Evolutionary conservation across 2,329 filamentous ascomycete genomes (phyloP).

Genomic region (Phyllosticta citriasiana): DNA sequence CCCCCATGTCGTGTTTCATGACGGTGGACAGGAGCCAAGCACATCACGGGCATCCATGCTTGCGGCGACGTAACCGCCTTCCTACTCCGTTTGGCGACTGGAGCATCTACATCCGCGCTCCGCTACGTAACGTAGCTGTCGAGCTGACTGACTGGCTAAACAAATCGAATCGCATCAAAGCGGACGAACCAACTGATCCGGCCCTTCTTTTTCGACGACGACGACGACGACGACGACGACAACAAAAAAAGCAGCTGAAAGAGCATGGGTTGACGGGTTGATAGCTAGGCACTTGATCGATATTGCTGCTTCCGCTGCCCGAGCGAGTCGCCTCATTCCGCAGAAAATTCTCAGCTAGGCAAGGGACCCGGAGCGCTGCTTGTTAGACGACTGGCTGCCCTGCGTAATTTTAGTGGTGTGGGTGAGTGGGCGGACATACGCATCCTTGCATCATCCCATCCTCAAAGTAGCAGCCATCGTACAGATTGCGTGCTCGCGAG

Average conservation of each 20-base stretch:
- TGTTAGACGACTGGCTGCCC: not conserved
- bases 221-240: too few species aligned
- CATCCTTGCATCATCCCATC: too few species aligned
- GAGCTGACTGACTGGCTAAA: too few species aligned
- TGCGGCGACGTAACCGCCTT: not conserved
- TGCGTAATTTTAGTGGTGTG: too few species aligned
- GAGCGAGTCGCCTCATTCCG: not conserved
- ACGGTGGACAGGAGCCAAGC: not conserved
- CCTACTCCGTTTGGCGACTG: too few species aligned
- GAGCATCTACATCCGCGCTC: not conserved
- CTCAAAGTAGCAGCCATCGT: not conserved
- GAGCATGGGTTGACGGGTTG: not conserved
- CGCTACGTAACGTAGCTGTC: too few species aligned
- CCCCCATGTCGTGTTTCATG: not conserved
- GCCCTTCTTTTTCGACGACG: too few species aligned
- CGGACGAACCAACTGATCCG: not conserved
- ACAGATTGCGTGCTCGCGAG: not conserved
- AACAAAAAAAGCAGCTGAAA: not conserved
- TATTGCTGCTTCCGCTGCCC: too few species aligned
- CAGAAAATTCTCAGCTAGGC: not conserved
- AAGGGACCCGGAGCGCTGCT: not conserved
- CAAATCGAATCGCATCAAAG: not conserved
- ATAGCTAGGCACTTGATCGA: not conserved
- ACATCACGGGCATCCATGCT: not conserved
- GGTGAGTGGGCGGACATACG: too few species aligned